Percentiles rank a stretch among this genome's conserved stretches.
Conservation (phyloP, 1,139 yeast genomes). For the Candida sp. region DNA sequence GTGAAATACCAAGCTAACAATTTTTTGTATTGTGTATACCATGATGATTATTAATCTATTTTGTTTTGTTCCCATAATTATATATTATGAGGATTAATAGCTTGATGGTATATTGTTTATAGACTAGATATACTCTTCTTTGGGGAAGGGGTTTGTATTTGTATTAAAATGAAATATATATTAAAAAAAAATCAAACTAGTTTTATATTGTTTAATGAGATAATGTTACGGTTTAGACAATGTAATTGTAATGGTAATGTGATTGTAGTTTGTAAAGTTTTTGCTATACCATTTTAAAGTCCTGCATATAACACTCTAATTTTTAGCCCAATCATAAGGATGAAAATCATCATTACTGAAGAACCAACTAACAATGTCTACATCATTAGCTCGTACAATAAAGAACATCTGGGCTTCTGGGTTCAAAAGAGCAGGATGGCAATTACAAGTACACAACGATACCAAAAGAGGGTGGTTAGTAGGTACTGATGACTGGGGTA, state of each 20-base stretch:
- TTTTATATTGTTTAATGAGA: neutral
- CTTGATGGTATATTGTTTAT: neutral
- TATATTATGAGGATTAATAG: neutral
- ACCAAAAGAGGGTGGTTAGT: slow-evolving; percentile 66
- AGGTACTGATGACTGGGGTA: slow-evolving; percentile 58
- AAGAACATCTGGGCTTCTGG: slow-evolving; percentile 65
- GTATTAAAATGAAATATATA: too few relatives aligned
- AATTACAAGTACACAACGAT: slow-evolving; percentile 71
- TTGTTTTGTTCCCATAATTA: neutral
- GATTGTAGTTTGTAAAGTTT: too few relatives aligned
- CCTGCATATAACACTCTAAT: neutral
- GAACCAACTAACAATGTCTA: slow-evolving; percentile 39
- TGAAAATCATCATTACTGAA: neutral
- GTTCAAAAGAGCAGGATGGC: slow-evolving; percentile 63
- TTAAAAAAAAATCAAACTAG: neutral
- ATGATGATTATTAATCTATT: neutral
- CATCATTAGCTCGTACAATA: slow-evolving; percentile 58
- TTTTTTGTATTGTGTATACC: neutral
- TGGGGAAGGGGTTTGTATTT: neutral
- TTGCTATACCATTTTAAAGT: neutral
- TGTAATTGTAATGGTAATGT: neutral
- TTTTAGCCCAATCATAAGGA: neutral
- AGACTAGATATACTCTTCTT: neutral
- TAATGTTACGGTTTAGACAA: neutral
- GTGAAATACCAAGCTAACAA: neutral